Conservation (phyloP, 1,284 basidiomycete species). For the Sutorius eximius region DNA sequence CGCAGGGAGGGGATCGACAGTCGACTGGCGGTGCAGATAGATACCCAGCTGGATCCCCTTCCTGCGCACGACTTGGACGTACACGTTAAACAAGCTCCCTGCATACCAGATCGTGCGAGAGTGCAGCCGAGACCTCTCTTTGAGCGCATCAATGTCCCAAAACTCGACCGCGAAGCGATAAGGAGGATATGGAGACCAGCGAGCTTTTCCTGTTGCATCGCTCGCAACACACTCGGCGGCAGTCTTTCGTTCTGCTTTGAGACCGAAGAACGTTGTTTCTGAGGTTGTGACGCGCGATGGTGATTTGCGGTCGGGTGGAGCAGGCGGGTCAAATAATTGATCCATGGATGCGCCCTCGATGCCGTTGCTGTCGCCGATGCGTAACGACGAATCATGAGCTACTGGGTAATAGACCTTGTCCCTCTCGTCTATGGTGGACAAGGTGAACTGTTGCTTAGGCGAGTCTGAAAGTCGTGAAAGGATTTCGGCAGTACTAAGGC, state of each 20-base stretch:
- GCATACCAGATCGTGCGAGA: conserved; percentile 80
- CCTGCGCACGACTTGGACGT: conserved; percentile 81
- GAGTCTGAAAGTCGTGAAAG: conserved; percentile 34
- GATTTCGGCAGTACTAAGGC: conserved; percentile 51
- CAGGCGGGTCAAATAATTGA: conserved; percentile 46
- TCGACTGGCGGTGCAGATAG: conserved; percentile 86
- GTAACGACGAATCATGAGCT: conserved; percentile 71
- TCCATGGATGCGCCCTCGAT: conserved; percentile 55
- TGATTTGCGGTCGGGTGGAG: conserved; percentile 22
- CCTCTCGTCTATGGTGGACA: conserved; percentile 24
- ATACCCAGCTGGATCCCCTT: conserved; percentile 81
- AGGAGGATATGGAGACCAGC: conserved; percentile 69
- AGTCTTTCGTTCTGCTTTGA: conserved; percentile 48
- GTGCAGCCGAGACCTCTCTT: conserved; percentile 80
- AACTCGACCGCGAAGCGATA: conserved; percentile 88
- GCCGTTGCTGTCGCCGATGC: conserved; percentile 73
- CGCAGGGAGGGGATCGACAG: conserved; percentile 63
- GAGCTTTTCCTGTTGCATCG: conserved; percentile 44
- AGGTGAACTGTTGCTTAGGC: conserved; percentile 10
- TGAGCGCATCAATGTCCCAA: conserved; percentile 81
- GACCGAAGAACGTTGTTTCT: conserved; percentile 65
- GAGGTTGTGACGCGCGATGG: conserved; percentile 36
- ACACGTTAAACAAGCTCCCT: conserved; percentile 81
- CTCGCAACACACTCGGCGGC: conserved; percentile 42
- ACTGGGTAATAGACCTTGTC: conserved; percentile 65